These are phyloP conservation scores for Metarhizium rileyi DNA, from an alignment of 2,329 filamentous ascomycete species.

Conservation along the genomic window DNA sequence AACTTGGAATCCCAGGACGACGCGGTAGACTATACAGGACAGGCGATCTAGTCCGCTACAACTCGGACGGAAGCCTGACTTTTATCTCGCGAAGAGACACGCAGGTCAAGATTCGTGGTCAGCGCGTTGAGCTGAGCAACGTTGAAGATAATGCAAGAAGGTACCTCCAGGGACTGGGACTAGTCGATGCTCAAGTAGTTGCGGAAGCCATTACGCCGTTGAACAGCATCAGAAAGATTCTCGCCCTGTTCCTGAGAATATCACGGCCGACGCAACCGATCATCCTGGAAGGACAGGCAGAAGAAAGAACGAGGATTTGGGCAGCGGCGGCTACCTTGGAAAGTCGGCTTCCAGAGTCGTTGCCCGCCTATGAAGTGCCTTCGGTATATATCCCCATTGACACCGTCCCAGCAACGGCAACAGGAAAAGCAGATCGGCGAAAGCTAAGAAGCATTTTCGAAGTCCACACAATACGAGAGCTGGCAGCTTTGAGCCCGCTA, in stretches of 20 bases:
- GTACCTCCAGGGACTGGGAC: too few species aligned
- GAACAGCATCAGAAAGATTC: too few species aligned
- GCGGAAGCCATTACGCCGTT: too few species aligned
- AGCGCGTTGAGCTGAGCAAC: neutral
- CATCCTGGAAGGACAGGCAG: too few species aligned
- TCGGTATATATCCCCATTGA: neutral
- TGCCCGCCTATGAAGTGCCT: neutral
- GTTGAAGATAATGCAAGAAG: too few species aligned
- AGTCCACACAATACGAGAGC: too few species aligned
- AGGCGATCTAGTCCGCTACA: neutral
- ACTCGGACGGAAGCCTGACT: neutral
- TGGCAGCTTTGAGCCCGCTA: neutral
- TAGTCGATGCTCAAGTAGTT: too few species aligned
- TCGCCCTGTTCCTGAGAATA: too few species aligned
- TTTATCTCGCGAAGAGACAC: neutral
- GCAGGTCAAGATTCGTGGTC: conserved; percentile 2
- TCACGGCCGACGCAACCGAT: too few species aligned
- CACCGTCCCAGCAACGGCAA: neutral
- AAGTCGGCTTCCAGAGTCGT: neutral
- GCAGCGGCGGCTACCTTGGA: too few species aligned
- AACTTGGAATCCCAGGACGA: neutral
- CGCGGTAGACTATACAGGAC: neutral
- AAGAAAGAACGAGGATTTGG: too few species aligned
- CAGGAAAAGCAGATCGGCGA: neutral
- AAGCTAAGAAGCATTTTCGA: too few species aligned